Evolutionary conservation across 2,329 filamentous ascomycete species (phyloP).

Genomic region (Cordyceps sp.): DNA sequence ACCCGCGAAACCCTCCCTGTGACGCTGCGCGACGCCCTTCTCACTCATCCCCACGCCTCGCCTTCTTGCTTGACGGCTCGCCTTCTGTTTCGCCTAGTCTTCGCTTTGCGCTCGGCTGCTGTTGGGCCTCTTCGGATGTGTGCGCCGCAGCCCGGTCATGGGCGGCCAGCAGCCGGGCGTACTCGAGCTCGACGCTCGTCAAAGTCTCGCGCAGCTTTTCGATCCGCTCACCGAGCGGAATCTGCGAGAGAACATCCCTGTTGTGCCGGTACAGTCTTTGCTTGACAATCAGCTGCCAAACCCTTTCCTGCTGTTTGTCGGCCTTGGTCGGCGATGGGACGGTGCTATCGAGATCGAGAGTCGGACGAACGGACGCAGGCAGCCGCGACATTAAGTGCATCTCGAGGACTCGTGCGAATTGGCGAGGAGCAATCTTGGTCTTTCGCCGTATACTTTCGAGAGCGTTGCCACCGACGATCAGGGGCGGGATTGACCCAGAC

Average conservation of each 20-base stretch:
- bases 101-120: slow-evolving; percentile 25
- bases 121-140: slow-evolving; percentile 3
- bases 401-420: slow-evolving; percentile 59
- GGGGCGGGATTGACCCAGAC: slow-evolving; percentile 25
- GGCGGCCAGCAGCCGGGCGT: slow-evolving; percentile 43
- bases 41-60: slow-evolving; percentile 19
- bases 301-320: slow-evolving; percentile 45
- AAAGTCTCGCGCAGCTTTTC: slow-evolving; percentile 58
- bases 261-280: slow-evolving; percentile 63
- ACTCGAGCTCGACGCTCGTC: slow-evolving; percentile 53
- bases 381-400: slow-evolving; percentile 54
- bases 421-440: slow-evolving; percentile 59
- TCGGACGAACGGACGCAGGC: slow-evolving; percentile 36
- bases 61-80: slow-evolving; percentile 25
- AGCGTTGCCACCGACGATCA: slow-evolving; percentile 40
- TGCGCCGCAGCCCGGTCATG: slow-evolving; percentile 21
- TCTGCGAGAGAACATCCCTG: slow-evolving; percentile 49
- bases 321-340: slow-evolving; percentile 28
- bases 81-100: slow-evolving; percentile 19
- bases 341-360: slow-evolving; percentile 24
- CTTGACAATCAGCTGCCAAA: slow-evolving; percentile 66
- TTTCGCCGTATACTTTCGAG: slow-evolving; percentile 40
- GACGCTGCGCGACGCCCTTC: not conserved
- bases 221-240: slow-evolving; percentile 51
- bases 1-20: too few relatives aligned